Evolutionary conservation across 2,329 filamentous ascomycete genomes (phyloP).

Genomic region (Fusarium acutatum): DNA sequence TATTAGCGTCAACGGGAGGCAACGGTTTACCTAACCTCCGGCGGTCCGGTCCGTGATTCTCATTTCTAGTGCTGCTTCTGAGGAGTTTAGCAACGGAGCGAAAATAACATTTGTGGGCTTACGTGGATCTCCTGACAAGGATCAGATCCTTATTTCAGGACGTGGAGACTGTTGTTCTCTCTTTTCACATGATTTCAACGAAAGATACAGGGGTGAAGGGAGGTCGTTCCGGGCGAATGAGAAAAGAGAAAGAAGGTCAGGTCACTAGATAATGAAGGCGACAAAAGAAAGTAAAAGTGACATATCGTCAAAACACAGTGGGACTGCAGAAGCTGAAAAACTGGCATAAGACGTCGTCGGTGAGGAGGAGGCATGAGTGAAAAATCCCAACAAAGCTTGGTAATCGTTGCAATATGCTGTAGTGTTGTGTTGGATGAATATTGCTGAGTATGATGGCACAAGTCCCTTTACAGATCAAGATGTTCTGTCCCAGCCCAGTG

Average conservation of each 20-base stretch:
- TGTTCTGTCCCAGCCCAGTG: neutral
- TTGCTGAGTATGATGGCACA: neutral
- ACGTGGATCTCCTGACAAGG: neutral
- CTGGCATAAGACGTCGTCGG: neutral
- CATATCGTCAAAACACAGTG: neutral
- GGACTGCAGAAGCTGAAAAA: neutral
- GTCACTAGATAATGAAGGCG: neutral
- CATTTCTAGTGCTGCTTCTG: neutral
- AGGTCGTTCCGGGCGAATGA: neutral
- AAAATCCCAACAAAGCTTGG: neutral
- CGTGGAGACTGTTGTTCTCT: neutral
- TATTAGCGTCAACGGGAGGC: neutral
- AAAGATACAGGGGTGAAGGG: neutral
- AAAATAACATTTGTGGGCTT: neutral
- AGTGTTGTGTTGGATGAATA: neutral
- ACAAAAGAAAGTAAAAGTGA: conserved; percentile 5
- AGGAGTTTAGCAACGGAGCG: neutral
- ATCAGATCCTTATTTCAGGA: conserved; percentile 1
- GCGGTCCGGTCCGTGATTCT: conserved; percentile 12
- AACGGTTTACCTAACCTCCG: neutral
- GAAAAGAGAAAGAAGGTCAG: neutral
- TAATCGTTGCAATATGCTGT: no score
- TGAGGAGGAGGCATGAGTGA: neutral
- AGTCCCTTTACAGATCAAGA: neutral
- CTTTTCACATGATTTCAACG: neutral